Base-by-base conservation (phyloP, 768 basidiomycete genomes). In the Trametes cubensis region DNA sequence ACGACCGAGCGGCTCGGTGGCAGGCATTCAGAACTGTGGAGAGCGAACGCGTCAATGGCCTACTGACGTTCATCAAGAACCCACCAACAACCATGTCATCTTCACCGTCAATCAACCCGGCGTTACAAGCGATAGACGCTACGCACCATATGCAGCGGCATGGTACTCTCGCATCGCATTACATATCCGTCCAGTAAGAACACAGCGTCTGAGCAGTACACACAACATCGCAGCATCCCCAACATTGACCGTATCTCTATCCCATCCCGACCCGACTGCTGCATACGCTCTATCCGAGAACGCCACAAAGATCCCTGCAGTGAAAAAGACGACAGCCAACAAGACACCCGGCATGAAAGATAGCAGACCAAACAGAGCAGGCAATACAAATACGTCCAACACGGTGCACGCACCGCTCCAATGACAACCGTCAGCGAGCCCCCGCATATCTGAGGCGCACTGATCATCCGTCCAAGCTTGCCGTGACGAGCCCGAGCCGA, bases 151-250 rank as follows among this genome's bases (percentile, higher is more conserved):
- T 18, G 13, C 18, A 42, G 42, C 34, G 34, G 34, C 34, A 34
- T 11, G 34, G 6, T 34, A 11, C 34, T 34, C 6, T 34, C 34
- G 34, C 34, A 34, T 34, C 10, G 34, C 34, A 34, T 34, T 34
- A 5, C 34, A 34, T 34, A 34, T 34, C 41, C 42, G 42, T 52
- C 28, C 55, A 56, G 25, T 56, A 54, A 20, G 34, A 54, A 38
- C 59, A 54, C 52, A 54, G 46, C 4, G 59, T 34, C 34, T 34
- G 34, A 34, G 11, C 34, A 40, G 52, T 34, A 53, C 55, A 60
- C 59, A 54, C n/a, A 18, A 48, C 20, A 56, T 47, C 53, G 34
- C 34, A 34, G 34, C 40, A 60, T 60, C 52, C 54, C 44, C 41
- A 60, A 30, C 42, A 39, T 23, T 46, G 51, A 38, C 44, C 44